Evolutionary conservation across 371 early-diverging fungal genomes (phyloP).

Genomic region (Mortierella sp.): DNA sequence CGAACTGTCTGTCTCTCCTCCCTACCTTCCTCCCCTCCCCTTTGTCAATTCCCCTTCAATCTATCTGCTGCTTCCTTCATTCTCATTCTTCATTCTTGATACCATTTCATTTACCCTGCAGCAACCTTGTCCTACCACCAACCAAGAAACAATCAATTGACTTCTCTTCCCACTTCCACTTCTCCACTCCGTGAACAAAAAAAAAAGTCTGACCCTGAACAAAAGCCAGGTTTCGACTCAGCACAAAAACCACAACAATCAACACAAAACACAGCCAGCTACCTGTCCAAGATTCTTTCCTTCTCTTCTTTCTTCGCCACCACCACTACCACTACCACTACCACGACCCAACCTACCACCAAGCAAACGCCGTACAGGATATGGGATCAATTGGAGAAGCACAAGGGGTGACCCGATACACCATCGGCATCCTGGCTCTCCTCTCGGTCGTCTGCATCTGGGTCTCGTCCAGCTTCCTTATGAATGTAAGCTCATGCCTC

Average conservation of each 20-base stretch:
- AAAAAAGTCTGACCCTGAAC: not conserved
- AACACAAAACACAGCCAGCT: conserved; percentile 16
- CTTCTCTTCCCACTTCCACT: not conserved
- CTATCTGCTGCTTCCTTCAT: no score
- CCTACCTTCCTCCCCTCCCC: not conserved
- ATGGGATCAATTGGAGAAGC: conserved; percentile 47
- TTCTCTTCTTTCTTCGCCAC: no score
- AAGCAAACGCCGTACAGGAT: conserved; percentile 30
- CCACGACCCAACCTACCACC: not conserved
- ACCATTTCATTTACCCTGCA: not conserved
- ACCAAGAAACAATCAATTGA: not conserved
- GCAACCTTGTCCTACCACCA: not conserved
- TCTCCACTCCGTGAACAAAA: not conserved
- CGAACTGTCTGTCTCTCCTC: not conserved
- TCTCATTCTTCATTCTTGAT: not conserved
- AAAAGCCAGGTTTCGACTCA: not conserved
- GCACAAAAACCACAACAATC: conserved; percentile 19
- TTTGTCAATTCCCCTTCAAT: no score
- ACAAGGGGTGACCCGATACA: conserved; percentile 56
- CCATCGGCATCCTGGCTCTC: conserved; percentile 72
- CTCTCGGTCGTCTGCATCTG: conserved; percentile 84
- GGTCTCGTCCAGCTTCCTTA: conserved; percentile 87
- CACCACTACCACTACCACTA: not conserved
- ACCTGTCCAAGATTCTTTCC: not conserved
- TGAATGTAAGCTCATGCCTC: conserved; percentile 67